Base-by-base conservation (phyloP, 768 basidiomycete genomes). In the Russula olivacea region DNA sequence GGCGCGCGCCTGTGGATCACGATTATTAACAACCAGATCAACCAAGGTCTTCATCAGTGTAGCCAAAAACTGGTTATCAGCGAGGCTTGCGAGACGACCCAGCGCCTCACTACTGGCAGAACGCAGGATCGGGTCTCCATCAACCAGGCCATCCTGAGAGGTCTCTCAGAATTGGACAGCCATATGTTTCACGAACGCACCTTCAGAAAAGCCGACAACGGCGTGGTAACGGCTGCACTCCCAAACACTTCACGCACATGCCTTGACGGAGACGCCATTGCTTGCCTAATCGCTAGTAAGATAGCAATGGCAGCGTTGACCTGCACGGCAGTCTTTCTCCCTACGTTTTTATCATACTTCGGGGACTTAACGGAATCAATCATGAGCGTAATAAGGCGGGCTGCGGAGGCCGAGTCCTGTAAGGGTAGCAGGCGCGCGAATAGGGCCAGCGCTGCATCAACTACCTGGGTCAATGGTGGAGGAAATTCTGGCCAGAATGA, bases 21-120 rank as follows among this genome's bases (percentile, higher is more conserved):
- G 88, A 72, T 98, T 97, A 74, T 81, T 92, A 60, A 98, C 93
- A 25, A 98, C 89, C 69, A 93, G 89, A 68, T 97, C 90, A 10
- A 98, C 93, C 4, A 98, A 79, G 65, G 85, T 85, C 73, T 97
- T 97, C 65, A 93, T 88, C 73, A 95, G 90, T 50, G 80, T 81
- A 0, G 91, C 89, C 55, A 98, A 78, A 77, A 94, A 96, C 47
- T 80, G 82, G 8, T 87, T 91, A 5, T 88, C 92, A 1, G 89
- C 89, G 36, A 96, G 76, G 68, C 84, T 89, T 9, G 91, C 88
- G 9, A 98, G 76, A 17, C 91, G 85, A 17, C 96, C 97, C 63
- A 98, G 84, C 0, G 89, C 85, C 73, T 97, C 93, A 66, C 93
- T 94, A 41, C 88, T 86, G 0, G 88, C 85, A 19, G 82, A 81